Evolutionary conservation across 345 rosid genomes (phyloP), one percentile per base, ranked within the genome.

Genomic region (Passiflora organensis): DNA sequence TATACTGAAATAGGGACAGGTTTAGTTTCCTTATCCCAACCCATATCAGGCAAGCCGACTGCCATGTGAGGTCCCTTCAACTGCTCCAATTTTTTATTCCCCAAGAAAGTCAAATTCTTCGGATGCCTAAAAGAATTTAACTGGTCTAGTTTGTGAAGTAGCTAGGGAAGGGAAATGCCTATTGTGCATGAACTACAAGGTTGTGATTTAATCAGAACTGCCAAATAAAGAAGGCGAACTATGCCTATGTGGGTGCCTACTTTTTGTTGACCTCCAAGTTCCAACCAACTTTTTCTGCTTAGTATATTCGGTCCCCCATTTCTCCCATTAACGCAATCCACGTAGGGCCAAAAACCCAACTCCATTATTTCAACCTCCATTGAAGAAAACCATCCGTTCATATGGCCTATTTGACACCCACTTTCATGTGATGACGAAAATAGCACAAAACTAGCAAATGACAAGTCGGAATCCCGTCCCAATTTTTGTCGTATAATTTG

Each of bases 321-420:
- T 42, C 34, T 17, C 16, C 5, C 46, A 42, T 15, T 28, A 15
- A 43, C 43, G 28, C 22, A 20, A 13, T 32, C 39, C 16, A 44
- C 45, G 59, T 32, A 16, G 13, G 18, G 58, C 59, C 64, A 60
- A 48, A 62, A 37, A 15, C 19, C 48, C 6, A 43, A 36, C 68
- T 58, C 37, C 50, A 51, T 24, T 43, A 43, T 28, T 58, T 65
- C 72, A 51, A 49, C 60, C 34, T 25, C 17, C 6, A 19, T 54
- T 24, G 13, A 24, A 10, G 22, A 51, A 53, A 53, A 54, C 9
- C 25, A 43, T 62, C 45, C 20, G 45, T 48, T 52, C 36, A 34
- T 37, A 20, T 37, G 43, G 45, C 18, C 56, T 46, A 23, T 34
- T 43, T 39, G 5, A 28, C 34, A 28, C 8, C 34, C 34, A 3